Conservation (phyloP, 2,329 filamentous ascomycete species). For the Aspergillus costaricaensis region DNA sequence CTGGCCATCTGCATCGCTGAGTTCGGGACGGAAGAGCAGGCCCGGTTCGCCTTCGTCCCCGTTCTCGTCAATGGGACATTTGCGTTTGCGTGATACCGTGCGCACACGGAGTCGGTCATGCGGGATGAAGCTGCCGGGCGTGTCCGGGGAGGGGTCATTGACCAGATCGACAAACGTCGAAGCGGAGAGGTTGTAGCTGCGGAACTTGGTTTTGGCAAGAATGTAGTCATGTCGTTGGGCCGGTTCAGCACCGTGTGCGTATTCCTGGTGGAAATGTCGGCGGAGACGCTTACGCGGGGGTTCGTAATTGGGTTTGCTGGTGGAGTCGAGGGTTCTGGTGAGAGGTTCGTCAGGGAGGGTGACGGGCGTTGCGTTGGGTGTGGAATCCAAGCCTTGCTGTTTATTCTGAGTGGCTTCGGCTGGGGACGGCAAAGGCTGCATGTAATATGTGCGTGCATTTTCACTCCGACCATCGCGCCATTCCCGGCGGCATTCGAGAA, state of each 20-base stretch:
- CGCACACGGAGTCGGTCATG: conserved; percentile 45
- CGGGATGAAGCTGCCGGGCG: conserved; percentile 29
- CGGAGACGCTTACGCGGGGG: conserved; percentile 40
- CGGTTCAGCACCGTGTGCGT: conserved; percentile 29
- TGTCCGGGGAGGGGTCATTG: conserved; percentile 35
- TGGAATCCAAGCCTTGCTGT: conserved; percentile 6
- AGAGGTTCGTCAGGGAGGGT: conserved; percentile 32
- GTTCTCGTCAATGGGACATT: conserved; percentile 40
- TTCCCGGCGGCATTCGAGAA: conserved; percentile 70
- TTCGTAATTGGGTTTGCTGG: conserved; percentile 37
- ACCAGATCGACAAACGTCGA: conserved; percentile 48
- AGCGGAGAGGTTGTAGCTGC: conserved; percentile 44
- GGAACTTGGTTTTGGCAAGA: conserved; percentile 47
- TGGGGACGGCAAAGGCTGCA: conserved; percentile 40
- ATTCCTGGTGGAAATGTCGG: conserved; percentile 44
- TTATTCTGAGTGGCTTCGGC: conserved; percentile 26
- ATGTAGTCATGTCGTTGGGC: conserved; percentile 42
- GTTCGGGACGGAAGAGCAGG: conserved; percentile 33
- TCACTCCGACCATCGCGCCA: conserved; percentile 61
- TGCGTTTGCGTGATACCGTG: conserved; percentile 45
- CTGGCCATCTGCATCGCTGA: conserved; percentile 25
- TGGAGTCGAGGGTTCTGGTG: conserved; percentile 29
- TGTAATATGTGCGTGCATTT: conserved; percentile 68
- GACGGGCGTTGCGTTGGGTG: conserved; percentile 16
- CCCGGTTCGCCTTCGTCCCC: conserved; percentile 27